A percentile compares a stretch with the other conserved stretches of the same genome.
phyloP scores from a whole-genome alignment of 208 protist species.

The Leishmania tropica region DNA sequence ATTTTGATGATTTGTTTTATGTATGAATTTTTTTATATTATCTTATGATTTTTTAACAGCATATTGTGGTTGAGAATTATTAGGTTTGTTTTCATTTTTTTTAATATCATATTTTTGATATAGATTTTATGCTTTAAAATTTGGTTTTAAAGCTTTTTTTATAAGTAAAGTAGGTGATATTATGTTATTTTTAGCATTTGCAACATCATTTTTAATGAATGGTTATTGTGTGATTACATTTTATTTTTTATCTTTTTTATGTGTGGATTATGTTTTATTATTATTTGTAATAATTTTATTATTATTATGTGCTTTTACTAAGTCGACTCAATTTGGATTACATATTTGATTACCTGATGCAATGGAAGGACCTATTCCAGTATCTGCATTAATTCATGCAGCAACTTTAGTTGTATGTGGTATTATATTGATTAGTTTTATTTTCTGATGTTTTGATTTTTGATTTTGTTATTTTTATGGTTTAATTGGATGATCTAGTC shows the following conservation, averaged over 20 bases:
- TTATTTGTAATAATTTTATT: conserved; percentile 56
- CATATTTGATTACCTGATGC: conserved; percentile 84
- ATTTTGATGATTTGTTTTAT: conserved; percentile 83
- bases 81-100: conserved; percentile 87
- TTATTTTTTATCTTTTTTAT: conserved; percentile 75
- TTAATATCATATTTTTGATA: conserved; percentile 91
- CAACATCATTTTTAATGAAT: conserved; percentile 53
- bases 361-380: conserved; percentile 83
- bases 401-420: conserved; percentile 83
- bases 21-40: conserved; percentile 91
- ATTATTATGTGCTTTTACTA: conserved; percentile 78
- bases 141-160: conserved; percentile 88
- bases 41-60: conserved; percentile 83
- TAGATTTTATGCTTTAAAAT: conserved; percentile 81
- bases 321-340: conserved; percentile 80
- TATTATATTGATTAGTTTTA: conserved; percentile 75
- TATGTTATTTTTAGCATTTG: conserved; percentile 64
- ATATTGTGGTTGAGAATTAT: conserved; percentile 83
- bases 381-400: conserved; percentile 83
- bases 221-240: conserved; percentile 69
- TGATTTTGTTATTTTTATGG: conserved; percentile 88
- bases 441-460: conserved; percentile 86
- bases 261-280: conserved; percentile 77
- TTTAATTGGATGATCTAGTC: conserved; percentile 69
- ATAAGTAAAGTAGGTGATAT: conserved; percentile 84